phyloP scores from a whole-genome alignment of 768 basidiomycete species.

The Trichaptum fuscoviolaceum region DNA sequence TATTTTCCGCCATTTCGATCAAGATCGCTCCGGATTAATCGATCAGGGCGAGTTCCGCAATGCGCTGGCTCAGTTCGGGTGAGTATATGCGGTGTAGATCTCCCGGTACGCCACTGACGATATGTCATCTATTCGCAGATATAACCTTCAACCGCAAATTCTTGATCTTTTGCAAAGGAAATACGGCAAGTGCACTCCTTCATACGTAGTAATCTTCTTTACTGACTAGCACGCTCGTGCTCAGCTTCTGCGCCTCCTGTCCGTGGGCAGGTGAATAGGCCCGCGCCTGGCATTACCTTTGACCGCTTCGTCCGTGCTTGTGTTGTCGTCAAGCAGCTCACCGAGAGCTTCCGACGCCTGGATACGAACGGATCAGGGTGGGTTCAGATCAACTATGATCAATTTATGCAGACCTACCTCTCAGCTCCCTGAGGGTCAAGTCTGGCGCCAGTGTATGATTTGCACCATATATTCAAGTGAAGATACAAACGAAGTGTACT shows the following conservation, averaged over 20 bases:
- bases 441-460: neutral
- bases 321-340: constrained; percentile 74
- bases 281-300: constrained; percentile 60
- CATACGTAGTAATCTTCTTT: neutral
- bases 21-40: constrained; percentile 78
- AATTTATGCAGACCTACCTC: constrained; percentile 66
- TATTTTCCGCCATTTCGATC: constrained; percentile 78
- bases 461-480: neutral
- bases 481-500: neutral
- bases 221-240: constrained; percentile 12
- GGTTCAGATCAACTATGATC: constrained; percentile 69
- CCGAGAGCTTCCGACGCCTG: constrained; percentile 60
- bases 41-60: constrained; percentile 61
- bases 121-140: constrained; percentile 32
- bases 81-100: constrained; percentile 11
- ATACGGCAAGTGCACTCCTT: constrained; percentile 54
- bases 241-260: constrained; percentile 44
- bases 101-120: neutral
- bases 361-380: constrained; percentile 64
- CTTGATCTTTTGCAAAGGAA: constrained; percentile 68
- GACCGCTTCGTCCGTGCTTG: constrained; percentile 86
- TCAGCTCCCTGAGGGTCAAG: constrained; percentile 43
- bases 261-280: constrained; percentile 7
- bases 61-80: constrained; percentile 75
- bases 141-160: constrained; percentile 62